Base-by-base conservation (phyloP, 352 stramenopile genomes). In the Phytophthora tentaculata region DNA sequence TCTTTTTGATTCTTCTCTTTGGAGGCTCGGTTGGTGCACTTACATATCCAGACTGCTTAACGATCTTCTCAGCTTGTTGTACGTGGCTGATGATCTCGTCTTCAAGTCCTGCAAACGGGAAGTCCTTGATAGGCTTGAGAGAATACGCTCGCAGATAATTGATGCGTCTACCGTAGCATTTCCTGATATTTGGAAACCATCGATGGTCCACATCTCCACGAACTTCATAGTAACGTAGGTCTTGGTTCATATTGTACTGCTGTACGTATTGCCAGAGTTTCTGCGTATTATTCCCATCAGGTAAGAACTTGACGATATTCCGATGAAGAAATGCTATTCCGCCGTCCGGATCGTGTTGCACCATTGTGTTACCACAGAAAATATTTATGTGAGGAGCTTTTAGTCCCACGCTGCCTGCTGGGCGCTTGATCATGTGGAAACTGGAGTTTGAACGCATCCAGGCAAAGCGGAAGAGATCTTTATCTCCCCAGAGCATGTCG, bases 381-480 rank as follows among this genome's bases (percentile, higher is more conserved):
- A 84, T 68, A 26, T 86, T 67, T 5, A 81, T 71, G 22, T 81
- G 54, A 0, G 63, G 41, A 0, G 76, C 56, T 48, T 87, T 78
- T 1, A 74, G 55, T 3, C 84, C 83, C 0, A 73, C 86, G 8
- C 80, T 75, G 0, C 73, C 84, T 3, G 83, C 79, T 5, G 84
- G 83, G 9, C 62, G 67, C 20, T 68, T 10, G 44, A 94, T 86
- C 71, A 91, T 88, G 69, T 89, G 71, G 59, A 90, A 91, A 23
- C 56, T 65, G n/a, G 71, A 89, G n/a, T 88, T 81, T 1, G 83
- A 81, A 58, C 88, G 90, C 56, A 88, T 73, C 86, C 86, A 94
- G 26, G 83, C 86, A 12, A 95, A 81, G 22, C 87, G 83, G 64
- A 93, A 95, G 9, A 94, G 70, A 54, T 94, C 86, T 59, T 95